phyloP scores from a whole-genome alignment of 2,329 filamentous ascomycete genomes.

The Ascochyta lentis region DNA sequence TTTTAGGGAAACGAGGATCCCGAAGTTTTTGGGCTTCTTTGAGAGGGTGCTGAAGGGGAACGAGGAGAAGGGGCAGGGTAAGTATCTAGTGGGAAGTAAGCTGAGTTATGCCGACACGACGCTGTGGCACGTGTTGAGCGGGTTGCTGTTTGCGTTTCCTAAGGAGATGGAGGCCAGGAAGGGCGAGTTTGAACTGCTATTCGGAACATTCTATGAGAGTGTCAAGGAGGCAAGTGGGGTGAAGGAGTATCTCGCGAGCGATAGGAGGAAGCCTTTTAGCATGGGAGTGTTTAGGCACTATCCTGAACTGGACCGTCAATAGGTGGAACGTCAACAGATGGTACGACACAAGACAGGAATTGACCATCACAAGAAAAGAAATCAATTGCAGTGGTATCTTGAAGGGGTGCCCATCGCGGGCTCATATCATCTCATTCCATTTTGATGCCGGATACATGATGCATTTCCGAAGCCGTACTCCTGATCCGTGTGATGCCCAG shows the following conservation, averaged over 20 bases:
- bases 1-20: slow-evolving; percentile 68
- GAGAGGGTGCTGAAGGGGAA: slow-evolving; percentile 68
- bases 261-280: slow-evolving; percentile 66
- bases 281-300: slow-evolving; percentile 76
- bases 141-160: slow-evolving; percentile 70
- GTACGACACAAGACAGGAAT: background rate
- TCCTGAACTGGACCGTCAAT: slow-evolving; percentile 69
- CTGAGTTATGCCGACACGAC: slow-evolving; percentile 77
- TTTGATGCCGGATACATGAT: slow-evolving; percentile 50
- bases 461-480: slow-evolving; percentile 50
- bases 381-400: slow-evolving; percentile 49
- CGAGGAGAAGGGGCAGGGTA: slow-evolving; percentile 61
- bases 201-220: slow-evolving; percentile 65
- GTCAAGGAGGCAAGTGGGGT: slow-evolving; percentile 69
- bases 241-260: slow-evolving; percentile 72
- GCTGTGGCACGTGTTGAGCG: slow-evolving; percentile 70
- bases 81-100: slow-evolving; percentile 69
- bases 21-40: slow-evolving; percentile 76
- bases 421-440: slow-evolving; percentile 48
- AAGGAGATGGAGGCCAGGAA: slow-evolving; percentile 66
- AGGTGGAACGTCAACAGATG: slow-evolving; percentile 7
- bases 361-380: slow-evolving; percentile 39
- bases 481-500: slow-evolving; percentile 39
- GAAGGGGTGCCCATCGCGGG: slow-evolving; percentile 35
- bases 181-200: slow-evolving; percentile 66